phyloP scores from a whole-genome alignment of 176 grass and related monocot species.

The Urochloa ruziziensis region DNA sequence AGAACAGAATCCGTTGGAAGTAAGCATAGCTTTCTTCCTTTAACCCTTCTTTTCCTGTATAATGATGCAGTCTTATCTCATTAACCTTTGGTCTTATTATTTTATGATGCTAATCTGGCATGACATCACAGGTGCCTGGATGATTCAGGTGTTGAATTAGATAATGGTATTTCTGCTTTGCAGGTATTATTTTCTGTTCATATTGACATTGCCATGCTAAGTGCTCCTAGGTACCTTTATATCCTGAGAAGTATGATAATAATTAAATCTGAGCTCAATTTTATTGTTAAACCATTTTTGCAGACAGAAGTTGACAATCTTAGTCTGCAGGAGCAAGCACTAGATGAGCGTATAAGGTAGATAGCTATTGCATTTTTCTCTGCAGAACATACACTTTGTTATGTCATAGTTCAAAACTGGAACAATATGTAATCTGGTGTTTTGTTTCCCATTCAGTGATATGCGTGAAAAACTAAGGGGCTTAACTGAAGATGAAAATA shows the following conservation, averaged over 20 bases:
- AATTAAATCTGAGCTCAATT: conserved; percentile 2
- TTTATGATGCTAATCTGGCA: conserved; percentile 25
- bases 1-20: conserved; percentile 99
- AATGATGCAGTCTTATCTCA: conserved; percentile 5
- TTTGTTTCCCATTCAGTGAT: conserved; percentile 58
- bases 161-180: conserved; percentile 72
- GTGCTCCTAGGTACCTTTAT: neutral
- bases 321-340: conserved; percentile 58
- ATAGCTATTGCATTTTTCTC: conserved; percentile 19
- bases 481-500: conserved; percentile 91
- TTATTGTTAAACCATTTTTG: conserved; percentile 33
- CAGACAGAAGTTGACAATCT: conserved; percentile 91
- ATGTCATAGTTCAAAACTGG: conserved; percentile 1
- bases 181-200: conserved; percentile 49
- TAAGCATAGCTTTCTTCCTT: conserved; percentile 42
- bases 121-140: conserved; percentile 64
- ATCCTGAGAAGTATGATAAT: neutral
- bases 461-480: conserved; percentile 82
- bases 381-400: conserved; percentile 1
- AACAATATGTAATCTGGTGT: conserved; percentile 17
- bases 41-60: conserved; percentile 5
- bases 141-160: conserved; percentile 68
- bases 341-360: conserved; percentile 89
- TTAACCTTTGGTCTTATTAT: conserved; percentile 22
- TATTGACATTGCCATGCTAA: conserved; percentile 26